Evolutionary conservation across 495 filamentous ascomycete species (phyloP).

Genomic region (Penicillium nucicola): DNA sequence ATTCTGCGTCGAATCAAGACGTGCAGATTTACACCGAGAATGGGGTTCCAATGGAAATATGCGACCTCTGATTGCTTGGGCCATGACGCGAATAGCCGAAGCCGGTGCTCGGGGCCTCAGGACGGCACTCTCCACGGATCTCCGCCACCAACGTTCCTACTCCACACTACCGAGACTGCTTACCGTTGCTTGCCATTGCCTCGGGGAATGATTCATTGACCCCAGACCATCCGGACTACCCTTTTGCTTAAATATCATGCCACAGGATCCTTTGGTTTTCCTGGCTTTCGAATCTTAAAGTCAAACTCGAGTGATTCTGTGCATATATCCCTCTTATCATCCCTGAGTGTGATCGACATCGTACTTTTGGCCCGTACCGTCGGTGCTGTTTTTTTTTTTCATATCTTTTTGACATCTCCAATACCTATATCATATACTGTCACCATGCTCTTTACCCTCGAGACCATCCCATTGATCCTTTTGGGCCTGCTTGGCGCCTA

Average conservation of each 20-base stretch:
- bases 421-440: slow-evolving; percentile 4
- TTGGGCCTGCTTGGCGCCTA: slow-evolving; percentile 53
- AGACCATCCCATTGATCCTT: slow-evolving; percentile 59
- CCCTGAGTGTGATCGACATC: neutral
- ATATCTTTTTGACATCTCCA: neutral
- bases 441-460: slow-evolving; percentile 39
- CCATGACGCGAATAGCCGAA: neutral
- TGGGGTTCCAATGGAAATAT: neutral
- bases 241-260: slow-evolving; percentile 4
- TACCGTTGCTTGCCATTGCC: slow-evolving; percentile 3
- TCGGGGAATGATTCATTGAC: slow-evolving; percentile 1
- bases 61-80: neutral
- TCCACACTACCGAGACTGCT: slow-evolving; percentile 12
- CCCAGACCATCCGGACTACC: neutral
- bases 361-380: neutral
- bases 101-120: neutral
- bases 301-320: neutral
- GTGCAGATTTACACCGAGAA: neutral
- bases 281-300: neutral
- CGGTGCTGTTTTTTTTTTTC: neutral
- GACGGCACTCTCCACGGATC: slow-evolving; percentile 10
- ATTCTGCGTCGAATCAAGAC: neutral
- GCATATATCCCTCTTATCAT: neutral
- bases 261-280: neutral
- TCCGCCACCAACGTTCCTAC: neutral